These are phyloP conservation scores for Gossypium mustelinum DNA, from an alignment of 345 rosid genomes.

Conservation along the genomic window DNA sequence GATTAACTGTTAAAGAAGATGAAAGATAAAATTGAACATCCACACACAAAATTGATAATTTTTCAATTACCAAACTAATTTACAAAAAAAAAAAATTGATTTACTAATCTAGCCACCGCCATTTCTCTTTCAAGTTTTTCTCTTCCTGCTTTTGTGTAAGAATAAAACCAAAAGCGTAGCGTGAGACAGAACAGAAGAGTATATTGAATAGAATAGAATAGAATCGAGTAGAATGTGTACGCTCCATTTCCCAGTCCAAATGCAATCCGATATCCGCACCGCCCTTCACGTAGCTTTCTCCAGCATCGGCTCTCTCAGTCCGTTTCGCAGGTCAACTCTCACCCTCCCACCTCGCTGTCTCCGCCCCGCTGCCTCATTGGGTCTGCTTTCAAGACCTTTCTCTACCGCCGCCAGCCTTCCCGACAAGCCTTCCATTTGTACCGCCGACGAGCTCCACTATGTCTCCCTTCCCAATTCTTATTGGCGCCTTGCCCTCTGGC, in stretches of 20 bases:
- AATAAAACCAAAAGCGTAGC: neutral
- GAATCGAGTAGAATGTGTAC: neutral
- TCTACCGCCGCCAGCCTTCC: conserved; percentile 25
- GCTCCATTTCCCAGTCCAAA: neutral
- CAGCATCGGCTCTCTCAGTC: neutral
- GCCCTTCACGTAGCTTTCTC: neutral
- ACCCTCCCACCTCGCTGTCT: neutral
- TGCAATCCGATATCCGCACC: conserved; percentile 13
- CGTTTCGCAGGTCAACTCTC: neutral
- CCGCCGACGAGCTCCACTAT: conserved; percentile 95
- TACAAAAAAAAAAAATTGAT: too few relatives aligned
- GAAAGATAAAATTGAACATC: too few relatives aligned
- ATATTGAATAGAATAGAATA: neutral
- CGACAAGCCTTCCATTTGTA: conserved; percentile 70
- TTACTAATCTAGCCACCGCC: too few relatives aligned
- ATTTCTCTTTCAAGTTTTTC: too few relatives aligned
- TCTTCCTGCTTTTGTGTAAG: neutral
- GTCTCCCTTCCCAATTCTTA: conserved; percentile 56
- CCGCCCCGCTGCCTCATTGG: neutral
- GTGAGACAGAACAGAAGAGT: neutral
- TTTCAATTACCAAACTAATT: too few relatives aligned
- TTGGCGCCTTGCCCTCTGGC: conserved; percentile 97
- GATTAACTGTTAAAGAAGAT: too few relatives aligned
- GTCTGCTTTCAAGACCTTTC: conserved; percentile 18
- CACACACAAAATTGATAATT: too few relatives aligned